Evolutionary conservation across 2,329 filamentous ascomycete genomes (phyloP).

Genomic region (Fonsecaea monophora): DNA sequence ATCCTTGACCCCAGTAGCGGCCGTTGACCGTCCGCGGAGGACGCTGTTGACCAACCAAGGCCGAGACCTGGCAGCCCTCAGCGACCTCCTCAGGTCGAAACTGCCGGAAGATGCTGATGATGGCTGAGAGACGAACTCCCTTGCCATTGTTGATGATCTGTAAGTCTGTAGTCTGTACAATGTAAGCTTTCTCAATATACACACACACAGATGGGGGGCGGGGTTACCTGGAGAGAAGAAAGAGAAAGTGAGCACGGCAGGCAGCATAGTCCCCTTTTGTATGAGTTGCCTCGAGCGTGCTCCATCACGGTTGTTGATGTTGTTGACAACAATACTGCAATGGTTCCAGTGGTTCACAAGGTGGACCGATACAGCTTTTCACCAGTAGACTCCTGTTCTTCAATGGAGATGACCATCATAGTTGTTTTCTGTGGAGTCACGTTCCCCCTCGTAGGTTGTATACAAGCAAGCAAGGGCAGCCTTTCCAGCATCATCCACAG

Average conservation of each 20-base stretch:
- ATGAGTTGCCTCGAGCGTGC: background rate
- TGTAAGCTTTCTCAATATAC: constrained; percentile 2
- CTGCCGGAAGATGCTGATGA: constrained; percentile 17
- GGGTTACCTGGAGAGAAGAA: background rate
- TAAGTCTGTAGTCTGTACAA: constrained; percentile 1
- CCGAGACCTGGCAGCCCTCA: constrained; percentile 32
- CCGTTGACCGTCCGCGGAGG: constrained; percentile 28
- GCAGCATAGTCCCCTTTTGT: background rate
- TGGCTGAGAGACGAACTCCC: constrained; percentile 13
- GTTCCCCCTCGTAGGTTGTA: background rate
- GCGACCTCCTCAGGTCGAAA: constrained; percentile 27
- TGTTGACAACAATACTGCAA: background rate
- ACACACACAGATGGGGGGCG: background rate
- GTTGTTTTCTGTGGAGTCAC: background rate
- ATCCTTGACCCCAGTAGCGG: constrained; percentile 19
- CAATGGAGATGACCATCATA: background rate
- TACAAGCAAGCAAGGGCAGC: background rate
- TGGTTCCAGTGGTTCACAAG: background rate
- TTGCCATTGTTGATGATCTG: constrained; percentile 8
- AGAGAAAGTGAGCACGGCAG: background rate
- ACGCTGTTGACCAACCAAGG: constrained; percentile 35
- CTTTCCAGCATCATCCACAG: background rate
- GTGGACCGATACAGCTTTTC: background rate
- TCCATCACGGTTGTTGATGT: background rate
- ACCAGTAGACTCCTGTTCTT: background rate